Evolutionary conservation across 148 eudicot species (phyloP), one percentile per base, ranked within the genome.

Genomic region (Selenicereus undatus): DNA sequence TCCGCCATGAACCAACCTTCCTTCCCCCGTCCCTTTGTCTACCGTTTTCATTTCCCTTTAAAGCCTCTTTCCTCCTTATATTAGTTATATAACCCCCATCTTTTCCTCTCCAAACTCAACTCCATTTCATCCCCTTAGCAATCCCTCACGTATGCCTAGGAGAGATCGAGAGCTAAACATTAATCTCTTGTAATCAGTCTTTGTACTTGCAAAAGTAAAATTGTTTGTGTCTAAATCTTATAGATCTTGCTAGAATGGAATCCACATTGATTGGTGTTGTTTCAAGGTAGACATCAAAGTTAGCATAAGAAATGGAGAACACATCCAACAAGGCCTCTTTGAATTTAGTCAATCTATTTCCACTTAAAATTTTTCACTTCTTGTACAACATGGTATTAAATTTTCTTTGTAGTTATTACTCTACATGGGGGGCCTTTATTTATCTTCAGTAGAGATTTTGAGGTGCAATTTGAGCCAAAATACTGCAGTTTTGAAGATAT

Each of bases 1-100:
- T 3, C 48, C 45, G 24, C 80, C 39, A 54, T 77, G 84, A 70
- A 82, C 58, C 26, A 76, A 76, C 84, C 60, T 68, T 58, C 13
- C 32, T 24, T 3, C 10, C 4, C 29, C 29, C 29, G 14, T 27
- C 1, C 17, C 17, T 13, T 58, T 1, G 2, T 20, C 22, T 20
- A 17, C 62, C 22, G n/a, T 56, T 20, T 56, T 20, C 17, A 3
- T 17, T 2, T 32, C 51, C 24, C 29, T 74, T 27, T 20, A 26
- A 65, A n/a, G 39, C 26, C 48, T 36, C 14, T 7, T 18, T 18
- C 39, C 43, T 30, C 6, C 35, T n/a, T 64, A 50, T 48, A 42
- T n/a, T n/a, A n/a, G n/a, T n/a, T 43, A 81, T 48, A 81, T 30
- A 71, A 26, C 22, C 66, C 64, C 12, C 74, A 43, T 74, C 20